Base-by-base conservation (phyloP, 495 filamentous ascomycete genomes). In the Rusavskia elegans region DNA sequence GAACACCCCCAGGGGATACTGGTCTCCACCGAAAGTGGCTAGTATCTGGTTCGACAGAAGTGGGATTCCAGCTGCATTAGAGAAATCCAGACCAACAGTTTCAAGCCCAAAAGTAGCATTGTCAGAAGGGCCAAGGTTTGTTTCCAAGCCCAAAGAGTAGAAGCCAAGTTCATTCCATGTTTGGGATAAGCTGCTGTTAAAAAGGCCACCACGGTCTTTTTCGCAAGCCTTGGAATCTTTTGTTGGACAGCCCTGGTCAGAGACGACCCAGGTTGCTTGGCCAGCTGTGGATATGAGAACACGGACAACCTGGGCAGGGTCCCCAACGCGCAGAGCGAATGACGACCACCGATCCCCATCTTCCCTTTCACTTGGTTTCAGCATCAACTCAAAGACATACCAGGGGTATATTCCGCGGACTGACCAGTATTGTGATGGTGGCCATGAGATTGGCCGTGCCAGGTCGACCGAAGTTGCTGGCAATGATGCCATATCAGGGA, bases 271-370 rank as follows among this genome's bases (percentile, higher is more conserved):
- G 1, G 69, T 65, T 48, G 69, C 62, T 35, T 70, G 63, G 20
- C 62, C 64, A 6, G 70, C 66, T 23, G 73, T 79, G 20, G 74
- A 74, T 5, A 66, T 57, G 4, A 76, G 59, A 6, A 73, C 66
- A 21, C 69, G 64, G 27, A 71, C 57, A 46, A 49, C 57, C 53
- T 78, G 73, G 44, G 62, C 59, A 11, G 75, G 72, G 0, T 56
- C 66, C 23, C 76, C 76, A 13, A 78, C 62, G 3, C 64, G 61
- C 17, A 80, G 50, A 39, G 59, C 59, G 55, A 78, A 76, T 1
- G 72, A 68, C 30, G 68, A 72, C 76, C 75, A 78, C 5, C 57
- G 52, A 16, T 75, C 76, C 58, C 77, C 75, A 57, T 69, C 67
- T 7, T 74, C 76, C 40, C 74, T 73, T 65, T 71, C 76, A 51